phyloP scores from a whole-genome alignment of 352 stramenopile genomes.

The Phytophthora crassamura region DNA sequence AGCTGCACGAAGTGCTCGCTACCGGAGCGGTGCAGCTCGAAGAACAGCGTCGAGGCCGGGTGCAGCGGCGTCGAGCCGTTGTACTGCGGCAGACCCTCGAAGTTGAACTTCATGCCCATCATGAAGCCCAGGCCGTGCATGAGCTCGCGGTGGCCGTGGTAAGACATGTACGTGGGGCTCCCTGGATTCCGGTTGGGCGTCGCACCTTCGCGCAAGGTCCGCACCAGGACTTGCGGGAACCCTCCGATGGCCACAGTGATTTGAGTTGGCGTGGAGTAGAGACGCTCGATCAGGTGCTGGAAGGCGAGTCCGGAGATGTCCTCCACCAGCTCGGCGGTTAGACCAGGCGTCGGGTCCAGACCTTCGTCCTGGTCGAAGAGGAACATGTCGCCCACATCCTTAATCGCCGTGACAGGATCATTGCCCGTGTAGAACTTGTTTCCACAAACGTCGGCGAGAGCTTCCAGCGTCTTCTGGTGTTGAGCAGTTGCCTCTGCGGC shows the following conservation, averaged over 20 bases:
- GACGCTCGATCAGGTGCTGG: constrained; percentile 74
- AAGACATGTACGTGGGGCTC: constrained; percentile 77
- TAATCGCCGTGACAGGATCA: constrained; percentile 67
- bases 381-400: constrained; percentile 81
- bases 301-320: constrained; percentile 70
- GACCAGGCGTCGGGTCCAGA: constrained; percentile 49
- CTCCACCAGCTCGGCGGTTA: constrained; percentile 51
- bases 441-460: constrained; percentile 54
- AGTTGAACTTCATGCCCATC: constrained; percentile 84
- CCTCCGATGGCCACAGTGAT: constrained; percentile 74
- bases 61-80: constrained; percentile 75
- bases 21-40: constrained; percentile 62
- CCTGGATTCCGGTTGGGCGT: constrained; percentile 33
- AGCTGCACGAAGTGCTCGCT: constrained; percentile 63
- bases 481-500: constrained; percentile 49
- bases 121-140: constrained; percentile 82
- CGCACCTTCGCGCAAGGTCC: constrained; percentile 61
- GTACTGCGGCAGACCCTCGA: constrained; percentile 61
- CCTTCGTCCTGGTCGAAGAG: constrained; percentile 73
- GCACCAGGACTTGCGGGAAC: constrained; percentile 71
- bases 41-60: constrained; percentile 76
- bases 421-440: constrained; percentile 49
- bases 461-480: constrained; percentile 49
- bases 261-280: constrained; percentile 71
- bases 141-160: constrained; percentile 82